Evolutionary conservation across 805 yeast genomes (phyloP), one percentile per base, ranked within the genome.

Genomic region (Isabelozyma gotoi): DNA sequence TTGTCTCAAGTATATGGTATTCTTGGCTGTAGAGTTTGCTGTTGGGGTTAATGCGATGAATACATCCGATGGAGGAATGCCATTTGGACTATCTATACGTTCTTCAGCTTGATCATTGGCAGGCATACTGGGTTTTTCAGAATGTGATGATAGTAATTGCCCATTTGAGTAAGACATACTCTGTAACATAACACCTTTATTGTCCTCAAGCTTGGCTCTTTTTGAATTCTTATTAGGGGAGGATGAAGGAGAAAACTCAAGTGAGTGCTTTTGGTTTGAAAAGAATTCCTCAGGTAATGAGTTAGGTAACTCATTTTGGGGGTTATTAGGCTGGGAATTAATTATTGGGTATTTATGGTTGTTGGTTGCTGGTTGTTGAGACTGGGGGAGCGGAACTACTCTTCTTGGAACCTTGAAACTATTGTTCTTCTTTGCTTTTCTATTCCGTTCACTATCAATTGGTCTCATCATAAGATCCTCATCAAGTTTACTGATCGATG

Each of bases 21-120:
- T 65, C 59, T 42, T 74, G 61, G 57, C 47, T 5, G 74, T 64
- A 42, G 84, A 78, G 3, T 70, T 70, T 0, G 69, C 76, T 18
- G 74, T 49, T 2, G 91, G 84, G 8, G 65, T 63, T 36, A 90
- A 67, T 2, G 83, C 72, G 40, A 88, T 67, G 62, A 85, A 85
- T 2, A 84, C 77, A 3, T 87, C 90, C 10, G 67, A 61, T 11
- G 87, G 86, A 2, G 57, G 36, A 16, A 24, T n/a, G n/a, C n/a
- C 29, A 24, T 24, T n/a, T 24, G 29, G 29, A 7, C 12, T 24
- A 24, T 10, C 2, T 2, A n/a, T 10, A 10, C 4, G 29, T 24
- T 24, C 21, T 19, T 36, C 32, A 16, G n/a, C 29, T 5, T 19
- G 16, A n/a, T 36, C 39, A 18, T 38, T 38, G 8, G 8, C 29